phyloP scores from a whole-genome alignment of 495 filamentous ascomycete species.

The Hypoxylon fuscum region DNA sequence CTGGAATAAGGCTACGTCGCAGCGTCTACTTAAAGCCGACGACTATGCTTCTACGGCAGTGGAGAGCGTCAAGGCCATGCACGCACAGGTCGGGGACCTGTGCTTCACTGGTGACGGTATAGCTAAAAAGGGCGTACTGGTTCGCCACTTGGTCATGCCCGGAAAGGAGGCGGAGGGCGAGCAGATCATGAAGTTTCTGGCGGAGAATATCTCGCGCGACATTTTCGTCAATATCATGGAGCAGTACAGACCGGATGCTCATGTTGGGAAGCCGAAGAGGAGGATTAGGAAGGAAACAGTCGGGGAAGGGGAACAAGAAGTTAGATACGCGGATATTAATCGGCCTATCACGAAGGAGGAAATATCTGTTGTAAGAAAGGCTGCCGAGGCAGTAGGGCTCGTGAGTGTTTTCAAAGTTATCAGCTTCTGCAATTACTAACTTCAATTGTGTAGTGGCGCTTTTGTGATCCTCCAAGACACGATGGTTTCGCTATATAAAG shows the following conservation, averaged over 20 bases:
- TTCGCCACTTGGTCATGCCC: slow-evolving; percentile 83
- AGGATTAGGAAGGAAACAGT: slow-evolving; percentile 27
- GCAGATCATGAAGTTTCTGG: slow-evolving; percentile 76
- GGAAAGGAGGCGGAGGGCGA: slow-evolving; percentile 72
- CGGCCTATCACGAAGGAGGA: slow-evolving; percentile 71
- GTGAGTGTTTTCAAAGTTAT: slow-evolving; percentile 25
- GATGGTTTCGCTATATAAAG: slow-evolving; percentile 74
- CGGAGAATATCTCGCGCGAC: slow-evolving; percentile 70
- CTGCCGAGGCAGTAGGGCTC: slow-evolving; percentile 72
- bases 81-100: slow-evolving; percentile 77
- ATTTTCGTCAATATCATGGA: slow-evolving; percentile 79
- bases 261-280: slow-evolving; percentile 73
- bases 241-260: slow-evolving; percentile 78
- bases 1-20: slow-evolving; percentile 69
- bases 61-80: slow-evolving; percentile 79
- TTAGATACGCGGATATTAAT: slow-evolving; percentile 79
- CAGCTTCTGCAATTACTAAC: too few species aligned
- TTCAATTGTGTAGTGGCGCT: slow-evolving; percentile 62
- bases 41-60: slow-evolving; percentile 71
- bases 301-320: slow-evolving; percentile 44
- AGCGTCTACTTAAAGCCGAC: slow-evolving; percentile 75
- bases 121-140: slow-evolving; percentile 74
- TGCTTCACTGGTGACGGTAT: slow-evolving; percentile 80
- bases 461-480: slow-evolving; percentile 74
- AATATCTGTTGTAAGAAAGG: slow-evolving; percentile 65